Evolutionary conservation across 2,329 filamentous ascomycete species (phyloP).

Genomic region (Trichoderma koningiopsis): DNA sequence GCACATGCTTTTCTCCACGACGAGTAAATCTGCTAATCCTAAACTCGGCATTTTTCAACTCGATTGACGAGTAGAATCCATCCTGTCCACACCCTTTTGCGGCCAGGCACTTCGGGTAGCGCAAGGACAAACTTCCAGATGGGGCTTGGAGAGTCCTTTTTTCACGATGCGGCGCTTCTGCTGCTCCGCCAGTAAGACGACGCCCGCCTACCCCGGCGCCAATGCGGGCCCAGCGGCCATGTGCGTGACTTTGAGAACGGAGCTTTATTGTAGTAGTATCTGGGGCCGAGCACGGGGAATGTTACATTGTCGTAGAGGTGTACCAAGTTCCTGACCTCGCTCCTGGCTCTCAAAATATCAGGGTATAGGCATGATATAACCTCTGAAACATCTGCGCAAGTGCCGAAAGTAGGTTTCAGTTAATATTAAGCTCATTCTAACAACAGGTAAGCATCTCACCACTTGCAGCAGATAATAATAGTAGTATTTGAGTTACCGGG

Average conservation of each 20-base stretch:
- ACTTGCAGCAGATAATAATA: neutral
- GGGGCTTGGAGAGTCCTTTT: constrained; percentile 7
- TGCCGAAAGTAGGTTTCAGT: neutral
- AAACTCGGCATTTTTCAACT: neutral
- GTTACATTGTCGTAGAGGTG: neutral
- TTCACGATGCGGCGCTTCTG: constrained; percentile 13
- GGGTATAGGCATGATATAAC: neutral
- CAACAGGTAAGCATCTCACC: neutral
- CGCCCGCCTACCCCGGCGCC: neutral
- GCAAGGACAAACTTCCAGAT: constrained; percentile 25
- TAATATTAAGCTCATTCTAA: neutral
- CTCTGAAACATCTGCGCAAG: neutral
- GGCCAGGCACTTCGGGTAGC: neutral
- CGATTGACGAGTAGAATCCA: constrained; percentile 7
- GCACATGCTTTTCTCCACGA: constrained; percentile 18
- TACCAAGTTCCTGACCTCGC: neutral
- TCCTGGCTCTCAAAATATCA: neutral
- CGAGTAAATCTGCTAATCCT: constrained; percentile 8
- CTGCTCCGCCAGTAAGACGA: constrained; percentile 15
- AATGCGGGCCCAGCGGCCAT: constrained; percentile 7
- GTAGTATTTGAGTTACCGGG: neutral
- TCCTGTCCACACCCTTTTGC: neutral
- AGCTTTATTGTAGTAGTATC: neutral
- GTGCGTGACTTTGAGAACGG: constrained; percentile 1
- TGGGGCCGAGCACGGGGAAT: neutral